phyloP scores from a whole-genome alignment of 768 basidiomycete genomes.

The Termitomyces sp. region DNA sequence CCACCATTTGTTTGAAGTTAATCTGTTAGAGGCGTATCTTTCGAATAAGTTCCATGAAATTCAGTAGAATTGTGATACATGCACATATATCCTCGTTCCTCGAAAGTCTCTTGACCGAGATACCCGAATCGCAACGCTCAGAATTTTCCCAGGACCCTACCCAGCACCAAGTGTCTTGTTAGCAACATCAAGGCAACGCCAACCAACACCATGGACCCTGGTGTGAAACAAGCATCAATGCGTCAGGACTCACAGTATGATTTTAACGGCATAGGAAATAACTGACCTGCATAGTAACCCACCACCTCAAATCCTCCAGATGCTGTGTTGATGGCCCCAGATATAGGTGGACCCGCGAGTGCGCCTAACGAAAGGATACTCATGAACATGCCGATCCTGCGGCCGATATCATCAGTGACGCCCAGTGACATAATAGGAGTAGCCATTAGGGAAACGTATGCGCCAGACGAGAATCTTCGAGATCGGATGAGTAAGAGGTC shows the following conservation, averaged over 20 bases:
- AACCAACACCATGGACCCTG: conserved; percentile 20
- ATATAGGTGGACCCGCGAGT: conserved; percentile 68
- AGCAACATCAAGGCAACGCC: conserved; percentile 16
- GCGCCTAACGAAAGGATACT: conserved; percentile 61
- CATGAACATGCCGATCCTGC: conserved; percentile 62
- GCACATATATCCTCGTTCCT: not conserved
- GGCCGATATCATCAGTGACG: conserved; percentile 55
- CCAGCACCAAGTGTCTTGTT: conserved; percentile 17
- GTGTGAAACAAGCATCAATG: not conserved
- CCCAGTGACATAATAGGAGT: conserved; percentile 64
- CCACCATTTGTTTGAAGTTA: too few species aligned
- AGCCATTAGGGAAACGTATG: conserved; percentile 53
- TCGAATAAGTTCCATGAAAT: not conserved
- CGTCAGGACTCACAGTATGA: not conserved
- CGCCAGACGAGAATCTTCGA: conserved; percentile 56
- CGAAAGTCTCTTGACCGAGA: not conserved
- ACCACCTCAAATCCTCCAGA: conserved; percentile 53
- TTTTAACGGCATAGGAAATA: not conserved
- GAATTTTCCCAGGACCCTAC: conserved; percentile 17
- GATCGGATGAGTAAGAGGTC: not conserved
- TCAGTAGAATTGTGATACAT: not conserved
- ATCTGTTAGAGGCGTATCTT: not conserved
- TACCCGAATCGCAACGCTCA: not conserved
- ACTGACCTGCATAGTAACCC: conserved; percentile 32
- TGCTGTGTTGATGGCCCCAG: conserved; percentile 58